Conservation (phyloP, 1,284 basidiomycete species). For the Marasmius sp. region DNA sequence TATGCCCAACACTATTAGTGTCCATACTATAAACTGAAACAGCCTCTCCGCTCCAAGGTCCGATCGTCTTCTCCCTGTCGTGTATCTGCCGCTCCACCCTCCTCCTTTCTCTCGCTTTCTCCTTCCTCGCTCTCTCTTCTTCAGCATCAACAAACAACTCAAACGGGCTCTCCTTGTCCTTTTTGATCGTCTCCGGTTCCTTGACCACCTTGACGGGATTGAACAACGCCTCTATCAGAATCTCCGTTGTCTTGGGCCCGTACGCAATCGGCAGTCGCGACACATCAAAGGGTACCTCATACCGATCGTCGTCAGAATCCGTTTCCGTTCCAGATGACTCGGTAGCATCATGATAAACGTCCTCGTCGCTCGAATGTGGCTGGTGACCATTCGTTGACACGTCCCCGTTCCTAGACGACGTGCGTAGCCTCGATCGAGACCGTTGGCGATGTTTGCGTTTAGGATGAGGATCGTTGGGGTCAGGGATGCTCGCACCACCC, state of each 20-base stretch:
- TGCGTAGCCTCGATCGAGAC: neutral
- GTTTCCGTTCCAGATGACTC: neutral
- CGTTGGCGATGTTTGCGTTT: neutral
- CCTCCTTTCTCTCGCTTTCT: neutral
- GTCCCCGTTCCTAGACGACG: neutral
- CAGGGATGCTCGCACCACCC: slow-evolving; percentile 17
- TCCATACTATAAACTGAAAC: neutral
- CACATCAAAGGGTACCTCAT: slow-evolving; percentile 39
- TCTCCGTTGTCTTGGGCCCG: slow-evolving; percentile 62
- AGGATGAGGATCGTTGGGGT: slow-evolving; percentile 3
- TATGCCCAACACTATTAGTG: neutral
- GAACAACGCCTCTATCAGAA: slow-evolving; percentile 74
- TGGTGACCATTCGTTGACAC: neutral
- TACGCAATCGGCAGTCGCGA: slow-evolving; percentile 49
- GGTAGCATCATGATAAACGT: neutral
- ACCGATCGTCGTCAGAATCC: neutral
- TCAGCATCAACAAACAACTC: neutral
- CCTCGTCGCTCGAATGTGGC: neutral
- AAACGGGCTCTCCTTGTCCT: neutral
- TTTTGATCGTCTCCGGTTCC: neutral
- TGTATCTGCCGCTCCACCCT: neutral
- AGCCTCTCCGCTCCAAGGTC: neutral
- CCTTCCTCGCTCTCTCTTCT: neutral
- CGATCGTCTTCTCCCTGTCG: neutral
- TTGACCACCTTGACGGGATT: slow-evolving; percentile 48